A percentile compares a stretch with the other conserved stretches of the same genome.
Conservation (phyloP, 257 asterid species). For the Solanum etuberosum region DNA sequence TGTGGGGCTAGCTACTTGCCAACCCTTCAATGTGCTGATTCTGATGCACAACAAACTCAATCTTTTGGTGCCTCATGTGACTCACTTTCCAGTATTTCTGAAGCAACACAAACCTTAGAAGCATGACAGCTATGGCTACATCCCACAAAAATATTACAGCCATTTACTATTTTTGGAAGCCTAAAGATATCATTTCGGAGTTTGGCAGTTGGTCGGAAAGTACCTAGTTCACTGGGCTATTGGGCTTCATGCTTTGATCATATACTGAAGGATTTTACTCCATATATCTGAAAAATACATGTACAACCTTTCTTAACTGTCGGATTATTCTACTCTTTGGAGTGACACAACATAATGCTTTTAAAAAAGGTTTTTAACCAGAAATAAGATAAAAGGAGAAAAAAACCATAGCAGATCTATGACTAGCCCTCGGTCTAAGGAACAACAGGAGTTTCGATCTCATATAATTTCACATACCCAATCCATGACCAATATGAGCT, state of each 20-base stretch:
- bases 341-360: not conserved
- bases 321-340: not conserved
- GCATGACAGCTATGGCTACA: not conserved
- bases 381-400: too few relatives aligned
- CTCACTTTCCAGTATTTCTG: not conserved
- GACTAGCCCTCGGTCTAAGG: not conserved
- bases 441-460: not conserved
- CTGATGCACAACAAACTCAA: not conserved
- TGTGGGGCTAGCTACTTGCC: not conserved
- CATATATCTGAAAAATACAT: not conserved
- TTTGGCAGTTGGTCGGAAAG: too few relatives aligned
- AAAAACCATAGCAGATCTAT: too few relatives aligned
- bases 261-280: too few relatives aligned
- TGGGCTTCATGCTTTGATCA: too few relatives aligned
- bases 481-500: not conserved
- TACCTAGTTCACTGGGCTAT: too few relatives aligned
- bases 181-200: too few relatives aligned
- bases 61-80: not conserved
- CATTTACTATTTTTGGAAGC: not conserved
- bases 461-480: not conserved
- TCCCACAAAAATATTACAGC: not conserved
- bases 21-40: not conserved
- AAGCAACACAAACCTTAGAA: not conserved
- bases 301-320: not conserved
- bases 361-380: not conserved